Conservation (phyloP, 2,329 filamentous ascomycete genomes). For the Thermoascus crustaceus region DNA sequence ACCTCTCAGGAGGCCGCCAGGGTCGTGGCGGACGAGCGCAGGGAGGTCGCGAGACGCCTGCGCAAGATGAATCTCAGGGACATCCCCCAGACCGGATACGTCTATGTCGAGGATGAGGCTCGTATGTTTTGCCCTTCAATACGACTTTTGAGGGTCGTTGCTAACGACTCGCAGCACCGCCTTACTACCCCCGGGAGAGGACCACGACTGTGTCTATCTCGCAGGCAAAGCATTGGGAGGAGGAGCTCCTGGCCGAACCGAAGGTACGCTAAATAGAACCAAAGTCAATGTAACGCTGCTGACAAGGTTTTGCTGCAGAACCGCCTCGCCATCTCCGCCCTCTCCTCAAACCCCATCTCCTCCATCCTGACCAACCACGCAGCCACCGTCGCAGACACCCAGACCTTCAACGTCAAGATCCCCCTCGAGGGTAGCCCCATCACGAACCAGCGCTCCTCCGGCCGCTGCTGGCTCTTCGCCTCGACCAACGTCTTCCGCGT, state of each 20-base stretch:
- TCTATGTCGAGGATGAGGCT: conserved; percentile 9
- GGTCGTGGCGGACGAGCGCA: conserved; percentile 2
- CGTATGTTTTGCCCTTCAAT: conserved; percentile 5
- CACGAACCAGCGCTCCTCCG: conserved; percentile 74
- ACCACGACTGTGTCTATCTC: conserved; percentile 13
- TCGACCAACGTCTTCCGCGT: conserved; percentile 86
- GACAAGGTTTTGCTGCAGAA: conserved; percentile 36
- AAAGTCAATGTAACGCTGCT: background rate
- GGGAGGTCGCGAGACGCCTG: conserved; percentile 4
- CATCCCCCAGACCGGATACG: conserved; percentile 2
- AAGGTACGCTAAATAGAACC: conserved; percentile 14
- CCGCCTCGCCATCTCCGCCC: conserved; percentile 66
- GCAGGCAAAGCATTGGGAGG: conserved; percentile 18
- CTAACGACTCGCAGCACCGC: conserved; percentile 10
- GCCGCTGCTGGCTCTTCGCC: conserved; percentile 87
- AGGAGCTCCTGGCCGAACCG: conserved; percentile 17
- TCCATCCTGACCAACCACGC: conserved; percentile 57
- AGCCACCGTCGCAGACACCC: conserved; percentile 59
- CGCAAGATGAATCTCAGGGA: background rate
- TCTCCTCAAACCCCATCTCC: conserved; percentile 59
- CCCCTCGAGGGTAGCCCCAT: conserved; percentile 74
- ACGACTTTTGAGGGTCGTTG: too few relatives aligned
- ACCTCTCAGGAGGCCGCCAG: too few relatives aligned
- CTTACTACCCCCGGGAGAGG: conserved; percentile 11
- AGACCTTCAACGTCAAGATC: conserved; percentile 76